Base-by-base conservation (phyloP, 768 basidiomycete species). In the Auriscalpium vulgare region DNA sequence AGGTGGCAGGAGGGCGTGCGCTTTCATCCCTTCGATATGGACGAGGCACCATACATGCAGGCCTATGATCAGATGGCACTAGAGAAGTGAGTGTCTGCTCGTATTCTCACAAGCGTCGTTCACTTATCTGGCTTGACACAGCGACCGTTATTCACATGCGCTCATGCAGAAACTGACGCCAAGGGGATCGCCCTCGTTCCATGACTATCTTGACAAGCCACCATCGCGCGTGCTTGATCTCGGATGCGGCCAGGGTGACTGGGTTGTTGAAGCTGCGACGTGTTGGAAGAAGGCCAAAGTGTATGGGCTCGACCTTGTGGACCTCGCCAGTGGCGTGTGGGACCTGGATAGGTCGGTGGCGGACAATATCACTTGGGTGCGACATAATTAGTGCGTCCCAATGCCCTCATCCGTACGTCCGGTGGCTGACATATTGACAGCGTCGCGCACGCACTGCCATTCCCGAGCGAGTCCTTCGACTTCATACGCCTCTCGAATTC, bases 401-500 rank as follows among this genome's bases (percentile, higher is more conserved):
- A 17, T 16, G 35, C 40, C 23, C 37, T 23, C 35, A 10, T 51
- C 23, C 45, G 10, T 47, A 9, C 36, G 13, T 36, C 37, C 34
- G 44, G 47, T 45, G n/a, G 10, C 47, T 60, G 57, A 53, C 47
- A 47, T 19, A 48, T 44, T 11, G 44, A 50, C 56, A 85, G 84
- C 64, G 66, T 85, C 37, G 76, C 77, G 60, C 73, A 78, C 58
- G 64, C 69, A 34, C 71, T 90, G 29, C 87, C 88, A 0, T 89
- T 88, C 58, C 72, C 75, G 0, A 76, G 79, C 61, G 72, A 78
- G 49, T 74, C 75, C 2, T 90, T 91, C 59, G 87, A 91, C 61
- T 73, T 83, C 52, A 82, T 92, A 45, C 77, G 88, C 37, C 82
- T 91, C 77, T 82, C 87, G 11, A 83, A 88, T 58, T 71, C 88